Conservation (phyloP, 2,329 filamentous ascomycete species). For the Mycosphaerella sp. region DNA sequence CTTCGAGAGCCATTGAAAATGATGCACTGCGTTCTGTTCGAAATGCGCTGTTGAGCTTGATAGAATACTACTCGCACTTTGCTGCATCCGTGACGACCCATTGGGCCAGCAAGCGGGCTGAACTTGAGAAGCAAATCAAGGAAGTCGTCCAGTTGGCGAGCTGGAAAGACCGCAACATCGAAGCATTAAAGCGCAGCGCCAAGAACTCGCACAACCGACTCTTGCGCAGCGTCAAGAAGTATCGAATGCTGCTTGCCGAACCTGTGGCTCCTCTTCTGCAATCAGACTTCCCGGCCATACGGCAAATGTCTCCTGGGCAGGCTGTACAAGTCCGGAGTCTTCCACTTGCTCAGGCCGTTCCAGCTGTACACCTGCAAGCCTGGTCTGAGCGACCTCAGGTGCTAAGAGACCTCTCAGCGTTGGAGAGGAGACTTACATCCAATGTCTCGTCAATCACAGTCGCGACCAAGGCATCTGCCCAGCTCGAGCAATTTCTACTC, state of each 20-base stretch:
- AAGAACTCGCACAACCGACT: constrained; percentile 86
- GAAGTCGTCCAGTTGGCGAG: constrained; percentile 89
- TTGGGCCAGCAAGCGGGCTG: constrained; percentile 60
- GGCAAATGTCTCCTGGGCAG: background rate
- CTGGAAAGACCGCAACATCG: constrained; percentile 98
- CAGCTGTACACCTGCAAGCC: background rate
- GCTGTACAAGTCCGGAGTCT: background rate
- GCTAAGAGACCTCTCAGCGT: background rate
- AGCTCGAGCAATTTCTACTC: constrained; percentile 13
- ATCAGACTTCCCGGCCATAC: constrained; percentile 20
- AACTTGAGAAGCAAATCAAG: constrained; percentile 86
- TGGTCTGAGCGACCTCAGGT: constrained; percentile 9
- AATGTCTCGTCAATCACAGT: background rate
- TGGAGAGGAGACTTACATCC: background rate
- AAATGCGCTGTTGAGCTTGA: constrained; percentile 67
- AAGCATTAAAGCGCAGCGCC: constrained; percentile 79
- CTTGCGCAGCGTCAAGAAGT: constrained; percentile 86
- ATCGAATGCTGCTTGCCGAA: constrained; percentile 70
- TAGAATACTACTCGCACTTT: constrained; percentile 68
- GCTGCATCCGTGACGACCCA: constrained; percentile 58
- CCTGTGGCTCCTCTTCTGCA: constrained; percentile 58
- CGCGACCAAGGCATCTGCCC: constrained; percentile 4
- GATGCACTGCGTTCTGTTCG: constrained; percentile 42
- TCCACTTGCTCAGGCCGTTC: background rate
- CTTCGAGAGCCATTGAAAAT: constrained; percentile 53